Evolutionary conservation across 2,329 filamentous ascomycete species (phyloP).

Genomic region (Trichoderma semiorbis): DNA sequence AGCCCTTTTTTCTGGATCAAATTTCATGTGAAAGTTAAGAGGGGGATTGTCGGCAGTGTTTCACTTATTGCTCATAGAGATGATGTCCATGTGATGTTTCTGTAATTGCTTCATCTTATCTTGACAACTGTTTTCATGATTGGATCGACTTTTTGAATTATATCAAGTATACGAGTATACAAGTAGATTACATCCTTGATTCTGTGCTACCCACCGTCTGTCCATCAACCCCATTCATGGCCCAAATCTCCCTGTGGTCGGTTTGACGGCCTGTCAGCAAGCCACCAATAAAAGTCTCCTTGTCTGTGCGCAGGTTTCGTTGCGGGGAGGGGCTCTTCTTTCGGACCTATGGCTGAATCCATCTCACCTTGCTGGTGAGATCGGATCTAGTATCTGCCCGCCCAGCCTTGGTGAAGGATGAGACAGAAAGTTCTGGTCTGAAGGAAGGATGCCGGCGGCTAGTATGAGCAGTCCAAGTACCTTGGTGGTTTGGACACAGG

Average conservation of each 20-base stretch:
- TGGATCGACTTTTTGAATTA: background rate
- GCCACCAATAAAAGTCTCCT: background rate
- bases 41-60: background rate
- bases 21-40: background rate
- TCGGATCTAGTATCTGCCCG: background rate
- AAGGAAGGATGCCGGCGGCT: background rate
- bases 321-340: background rate
- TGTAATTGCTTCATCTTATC: background rate
- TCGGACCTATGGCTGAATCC: background rate
- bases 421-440: background rate
- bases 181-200: background rate
- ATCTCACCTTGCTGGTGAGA: background rate
- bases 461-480: background rate
- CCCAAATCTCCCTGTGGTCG: background rate
- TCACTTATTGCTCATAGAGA: background rate
- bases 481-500: background rate
- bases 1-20: background rate
- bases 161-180: too few species aligned
- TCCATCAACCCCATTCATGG: background rate
- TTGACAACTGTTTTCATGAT: background rate
- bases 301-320: background rate
- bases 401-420: background rate
- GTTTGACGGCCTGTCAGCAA: slow-evolving; percentile 11
- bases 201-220: background rate
- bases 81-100: background rate